Percentiles rank a stretch among this genome's conserved stretches.
Evolutionary conservation across 2,329 filamentous ascomycete genomes (phyloP).

Genomic region (Alternaria alternata): DNA sequence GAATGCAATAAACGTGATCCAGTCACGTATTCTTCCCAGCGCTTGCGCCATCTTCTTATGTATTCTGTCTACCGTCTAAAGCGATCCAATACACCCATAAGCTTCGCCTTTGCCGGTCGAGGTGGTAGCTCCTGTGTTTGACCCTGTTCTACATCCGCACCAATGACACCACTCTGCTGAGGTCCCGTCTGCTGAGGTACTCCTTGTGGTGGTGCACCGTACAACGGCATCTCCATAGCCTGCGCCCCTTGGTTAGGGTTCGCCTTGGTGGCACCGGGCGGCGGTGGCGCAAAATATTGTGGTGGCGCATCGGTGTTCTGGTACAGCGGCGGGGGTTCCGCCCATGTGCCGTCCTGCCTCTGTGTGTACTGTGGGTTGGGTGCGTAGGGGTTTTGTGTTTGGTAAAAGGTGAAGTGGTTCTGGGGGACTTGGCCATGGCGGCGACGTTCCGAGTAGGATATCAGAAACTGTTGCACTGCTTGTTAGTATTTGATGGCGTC

Average conservation of each 20-base stretch:
- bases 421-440: slow-evolving; percentile 44
- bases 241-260: slow-evolving; percentile 33
- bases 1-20: slow-evolving; percentile 2
- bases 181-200: slow-evolving; percentile 16
- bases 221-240: slow-evolving; percentile 40
- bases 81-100: slow-evolving; percentile 38
- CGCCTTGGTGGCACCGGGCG: slow-evolving; percentile 42
- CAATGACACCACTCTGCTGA: slow-evolving; percentile 44
- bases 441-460: slow-evolving; percentile 50
- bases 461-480: slow-evolving; percentile 48
- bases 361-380: slow-evolving; percentile 28
- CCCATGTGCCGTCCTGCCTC: slow-evolving; percentile 40
- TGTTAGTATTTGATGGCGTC: neutral
- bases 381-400: slow-evolving; percentile 31
- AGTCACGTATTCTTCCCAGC: neutral
- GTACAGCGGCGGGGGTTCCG: slow-evolving; percentile 48
- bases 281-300: slow-evolving; percentile 43
- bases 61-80: slow-evolving; percentile 34
- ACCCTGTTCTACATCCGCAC: slow-evolving; percentile 29
- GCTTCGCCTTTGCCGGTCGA: slow-evolving; percentile 42
- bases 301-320: slow-evolving; percentile 46
- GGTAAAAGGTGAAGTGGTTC: slow-evolving; percentile 53
- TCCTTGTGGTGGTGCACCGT: slow-evolving; percentile 16
- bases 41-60: neutral
- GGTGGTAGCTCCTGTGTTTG: slow-evolving; percentile 34